phyloP scores from a whole-genome alignment of 2,329 filamentous ascomycete species.

The Sclerotinia subarctica region DNA sequence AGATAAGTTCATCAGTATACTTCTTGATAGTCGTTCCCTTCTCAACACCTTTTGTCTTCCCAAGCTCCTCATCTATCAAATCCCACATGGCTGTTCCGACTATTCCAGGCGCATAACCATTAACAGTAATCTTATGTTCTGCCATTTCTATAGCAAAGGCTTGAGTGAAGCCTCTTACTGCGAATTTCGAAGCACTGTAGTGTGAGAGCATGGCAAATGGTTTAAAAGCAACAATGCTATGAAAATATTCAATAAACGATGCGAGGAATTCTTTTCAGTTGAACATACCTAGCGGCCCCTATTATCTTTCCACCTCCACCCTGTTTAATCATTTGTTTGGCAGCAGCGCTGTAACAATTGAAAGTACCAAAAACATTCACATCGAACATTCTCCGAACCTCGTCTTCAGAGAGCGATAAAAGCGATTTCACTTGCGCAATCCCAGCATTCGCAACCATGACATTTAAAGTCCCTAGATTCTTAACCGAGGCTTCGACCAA shows the following conservation, averaged over 20 bases:
- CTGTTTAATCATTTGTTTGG: constrained; percentile 63
- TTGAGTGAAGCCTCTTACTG: constrained; percentile 63
- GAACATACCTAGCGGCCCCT: constrained; percentile 33
- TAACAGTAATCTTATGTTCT: constrained; percentile 62
- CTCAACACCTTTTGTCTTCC: constrained; percentile 48
- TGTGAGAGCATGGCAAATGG: constrained; percentile 57
- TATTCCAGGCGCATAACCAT: constrained; percentile 64
- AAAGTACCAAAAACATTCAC: constrained; percentile 65
- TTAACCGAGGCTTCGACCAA: constrained; percentile 33
- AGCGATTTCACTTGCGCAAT: constrained; percentile 36
- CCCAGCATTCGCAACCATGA: constrained; percentile 38
- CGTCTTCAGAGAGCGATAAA: constrained; percentile 37
- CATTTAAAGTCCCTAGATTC: constrained; percentile 33
- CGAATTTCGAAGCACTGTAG: constrained; percentile 65
- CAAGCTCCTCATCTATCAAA: constrained; percentile 59
- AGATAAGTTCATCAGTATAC: constrained; percentile 52
- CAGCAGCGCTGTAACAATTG: constrained; percentile 62
- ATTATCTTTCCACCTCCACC: constrained; percentile 43
- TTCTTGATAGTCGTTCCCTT: constrained; percentile 55
- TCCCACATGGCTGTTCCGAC: constrained; percentile 69
- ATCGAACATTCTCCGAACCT: constrained; percentile 50
- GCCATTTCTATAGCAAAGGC: constrained; percentile 66
- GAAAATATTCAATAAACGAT: constrained; percentile 4
- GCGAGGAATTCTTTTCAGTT: background rate
- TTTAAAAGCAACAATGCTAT: constrained; percentile 56